Percentiles rank a stretch among this genome's conserved stretches.
phyloP scores from a whole-genome alignment of 1,284 basidiomycete species.

The Moesziomyces parantarcticus region DNA sequence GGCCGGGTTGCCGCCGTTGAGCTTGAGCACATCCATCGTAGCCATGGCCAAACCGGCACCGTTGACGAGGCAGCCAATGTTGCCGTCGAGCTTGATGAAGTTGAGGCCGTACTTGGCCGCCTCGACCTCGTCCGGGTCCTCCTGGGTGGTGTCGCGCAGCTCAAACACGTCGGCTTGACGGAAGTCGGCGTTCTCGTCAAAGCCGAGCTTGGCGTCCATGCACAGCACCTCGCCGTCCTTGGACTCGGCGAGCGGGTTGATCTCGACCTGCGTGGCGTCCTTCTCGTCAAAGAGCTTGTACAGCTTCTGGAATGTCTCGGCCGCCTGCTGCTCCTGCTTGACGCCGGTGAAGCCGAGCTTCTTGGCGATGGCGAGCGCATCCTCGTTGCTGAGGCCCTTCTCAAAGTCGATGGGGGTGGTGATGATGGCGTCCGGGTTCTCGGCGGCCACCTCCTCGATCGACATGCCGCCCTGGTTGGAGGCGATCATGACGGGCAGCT shows the following conservation, averaged over 20 bases:
- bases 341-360: constrained; percentile 89
- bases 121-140: constrained; percentile 95
- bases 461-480: constrained; percentile 82
- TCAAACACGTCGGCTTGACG: constrained; percentile 90
- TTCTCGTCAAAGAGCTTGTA: constrained; percentile 99
- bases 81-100: constrained; percentile 99
- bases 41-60: constrained; percentile 99
- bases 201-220: constrained; percentile 99
- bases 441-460: constrained; percentile 99
- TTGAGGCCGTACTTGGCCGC: constrained; percentile 82
- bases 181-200: constrained; percentile 99
- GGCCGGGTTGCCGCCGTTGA: constrained; percentile 80
- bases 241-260: constrained; percentile 98
- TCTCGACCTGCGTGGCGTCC: constrained; percentile 99
- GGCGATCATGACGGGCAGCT: constrained; percentile 91
- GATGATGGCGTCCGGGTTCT: constrained; percentile 94
- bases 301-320: constrained; percentile 91
- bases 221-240: constrained; percentile 92
- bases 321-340: constrained; percentile 81
- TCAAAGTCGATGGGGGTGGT: constrained; percentile 91
- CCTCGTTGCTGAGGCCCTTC: constrained; percentile 80
- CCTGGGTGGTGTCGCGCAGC: constrained; percentile 91
- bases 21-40: constrained; percentile 97
- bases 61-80: constrained; percentile 97
- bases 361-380: constrained; percentile 83